Evolutionary conservation across 2,329 filamentous ascomycete species (phyloP).

Genomic region (Sordariomycetes sp.): DNA sequence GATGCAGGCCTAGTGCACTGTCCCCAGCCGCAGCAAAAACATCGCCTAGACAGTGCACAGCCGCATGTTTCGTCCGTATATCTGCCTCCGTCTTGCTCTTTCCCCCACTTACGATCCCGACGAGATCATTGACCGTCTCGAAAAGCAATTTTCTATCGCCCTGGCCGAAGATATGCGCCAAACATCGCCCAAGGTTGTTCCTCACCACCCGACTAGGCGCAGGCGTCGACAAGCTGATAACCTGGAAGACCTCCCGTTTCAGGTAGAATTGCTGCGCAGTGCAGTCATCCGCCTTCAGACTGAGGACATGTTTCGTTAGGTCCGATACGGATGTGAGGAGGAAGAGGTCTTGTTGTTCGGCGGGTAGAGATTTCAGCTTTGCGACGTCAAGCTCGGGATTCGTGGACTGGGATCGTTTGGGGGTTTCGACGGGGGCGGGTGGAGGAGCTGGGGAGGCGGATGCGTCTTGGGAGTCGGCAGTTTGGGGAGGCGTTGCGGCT

Average conservation of each 20-base stretch:
- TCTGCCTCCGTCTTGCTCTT: slow-evolving; percentile 73
- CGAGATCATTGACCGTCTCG: slow-evolving; percentile 86
- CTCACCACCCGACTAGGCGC: slow-evolving; percentile 81
- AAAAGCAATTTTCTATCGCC: slow-evolving; percentile 89
- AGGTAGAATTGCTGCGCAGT: slow-evolving; percentile 84
- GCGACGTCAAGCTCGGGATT: slow-evolving; percentile 78
- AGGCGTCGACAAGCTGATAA: slow-evolving; percentile 77
- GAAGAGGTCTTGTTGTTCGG: slow-evolving; percentile 93
- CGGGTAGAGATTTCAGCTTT: slow-evolving; percentile 81
- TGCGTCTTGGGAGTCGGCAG: slow-evolving; percentile 8
- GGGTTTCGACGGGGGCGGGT: slow-evolving; percentile 16
- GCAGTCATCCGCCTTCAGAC: slow-evolving; percentile 67
- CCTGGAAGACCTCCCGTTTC: slow-evolving; percentile 90
- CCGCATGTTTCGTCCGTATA: slow-evolving; percentile 73
- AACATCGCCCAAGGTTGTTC: slow-evolving; percentile 78
- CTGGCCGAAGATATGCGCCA: slow-evolving; percentile 71
- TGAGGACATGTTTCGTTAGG: slow-evolving; percentile 70
- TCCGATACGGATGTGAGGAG: slow-evolving; percentile 81
- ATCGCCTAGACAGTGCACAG: slow-evolving; percentile 77
- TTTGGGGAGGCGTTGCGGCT: slow-evolving; percentile 8
- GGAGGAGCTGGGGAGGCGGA: slow-evolving; percentile 9
- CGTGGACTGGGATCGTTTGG: slow-evolving; percentile 29
- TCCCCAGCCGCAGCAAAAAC: slow-evolving; percentile 90
- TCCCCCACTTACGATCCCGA: slow-evolving; percentile 60
- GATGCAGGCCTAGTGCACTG: slow-evolving; percentile 78